Evolutionary conservation across 305 asterid genomes (phyloP).

Genomic region (Rubia balearica): DNA sequence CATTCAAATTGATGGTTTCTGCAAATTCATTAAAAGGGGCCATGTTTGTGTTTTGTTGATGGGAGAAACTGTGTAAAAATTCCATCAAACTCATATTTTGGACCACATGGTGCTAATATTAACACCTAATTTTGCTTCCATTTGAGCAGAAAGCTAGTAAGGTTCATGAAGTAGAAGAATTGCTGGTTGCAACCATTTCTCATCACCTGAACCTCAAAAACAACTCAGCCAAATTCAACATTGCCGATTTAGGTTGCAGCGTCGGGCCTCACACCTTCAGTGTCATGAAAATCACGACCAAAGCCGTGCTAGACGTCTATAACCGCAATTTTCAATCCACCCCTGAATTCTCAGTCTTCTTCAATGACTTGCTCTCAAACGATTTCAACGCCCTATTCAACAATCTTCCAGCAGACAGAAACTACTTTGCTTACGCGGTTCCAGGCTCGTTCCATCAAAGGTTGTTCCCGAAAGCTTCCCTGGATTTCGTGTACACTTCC

Average conservation of each 20-base stretch:
- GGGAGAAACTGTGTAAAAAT: no score
- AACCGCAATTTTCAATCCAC: background rate
- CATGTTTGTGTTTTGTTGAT: no score
- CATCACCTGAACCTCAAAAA: background rate
- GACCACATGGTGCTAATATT: no score
- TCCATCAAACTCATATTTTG: no score
- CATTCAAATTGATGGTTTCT: background rate
- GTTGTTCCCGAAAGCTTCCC: constrained; percentile 1
- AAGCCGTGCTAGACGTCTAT: background rate
- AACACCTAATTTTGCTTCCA: background rate
- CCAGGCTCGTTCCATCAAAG: constrained; percentile 7
- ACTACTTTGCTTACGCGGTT: constrained; percentile 1
- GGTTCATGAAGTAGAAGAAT: background rate
- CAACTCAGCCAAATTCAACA: background rate
- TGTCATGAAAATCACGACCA: constrained; percentile 9
- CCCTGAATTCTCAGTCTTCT: constrained; percentile 9
- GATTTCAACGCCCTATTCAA: constrained; percentile 3
- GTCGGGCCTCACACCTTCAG: background rate
- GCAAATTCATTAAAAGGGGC: background rate
- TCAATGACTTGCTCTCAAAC: background rate
- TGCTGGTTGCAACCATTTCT: constrained; percentile 8
- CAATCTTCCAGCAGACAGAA: background rate
- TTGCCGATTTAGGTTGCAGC: constrained; percentile 7
- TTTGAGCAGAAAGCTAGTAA: constrained; percentile 2
- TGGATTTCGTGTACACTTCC: constrained; percentile 9